Conservation (phyloP, 495 filamentous ascomycete genomes). For the Annulohypoxylon moriforme region DNA sequence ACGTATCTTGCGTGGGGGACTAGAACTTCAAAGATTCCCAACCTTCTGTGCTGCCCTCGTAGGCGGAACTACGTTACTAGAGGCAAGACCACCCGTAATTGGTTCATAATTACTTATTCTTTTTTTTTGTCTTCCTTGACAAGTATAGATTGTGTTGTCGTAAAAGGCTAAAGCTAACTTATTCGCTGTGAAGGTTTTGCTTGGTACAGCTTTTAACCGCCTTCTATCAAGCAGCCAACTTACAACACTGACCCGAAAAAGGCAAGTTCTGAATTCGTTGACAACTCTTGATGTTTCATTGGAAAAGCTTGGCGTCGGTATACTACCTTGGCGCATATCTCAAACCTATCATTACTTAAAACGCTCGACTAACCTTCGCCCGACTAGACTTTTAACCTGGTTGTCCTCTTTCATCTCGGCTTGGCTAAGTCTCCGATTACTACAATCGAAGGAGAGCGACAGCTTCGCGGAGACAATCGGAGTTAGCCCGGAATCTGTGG, state of each 20-base stretch:
- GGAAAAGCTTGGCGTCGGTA: constrained; percentile 38
- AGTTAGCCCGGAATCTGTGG: constrained; percentile 34
- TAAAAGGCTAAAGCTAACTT: constrained; percentile 27
- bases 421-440: constrained; percentile 61
- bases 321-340: constrained; percentile 30
- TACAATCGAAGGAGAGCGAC: constrained; percentile 59
- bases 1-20: constrained; percentile 58
- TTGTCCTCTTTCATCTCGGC: constrained; percentile 62
- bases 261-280: constrained; percentile 38
- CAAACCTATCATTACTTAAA: constrained; percentile 17
- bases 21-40: constrained; percentile 74
- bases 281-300: constrained; percentile 30
- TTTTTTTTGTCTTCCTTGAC: neutral
- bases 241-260: constrained; percentile 35
- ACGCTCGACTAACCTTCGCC: constrained; percentile 26
- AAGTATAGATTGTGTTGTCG: neutral
- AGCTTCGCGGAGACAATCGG: constrained; percentile 52
- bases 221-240: constrained; percentile 26
- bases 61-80: constrained; percentile 80
- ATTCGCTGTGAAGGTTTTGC: constrained; percentile 34
- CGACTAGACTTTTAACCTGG: constrained; percentile 59
- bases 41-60: constrained; percentile 83
- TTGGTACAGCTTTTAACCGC: constrained; percentile 26
- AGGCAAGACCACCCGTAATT: constrained; percentile 55
- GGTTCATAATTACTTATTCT: neutral